These are phyloP conservation scores for Amanita exitialis DNA, from an alignment of 768 basidiomycete genomes.

Conservation along the genomic window DNA sequence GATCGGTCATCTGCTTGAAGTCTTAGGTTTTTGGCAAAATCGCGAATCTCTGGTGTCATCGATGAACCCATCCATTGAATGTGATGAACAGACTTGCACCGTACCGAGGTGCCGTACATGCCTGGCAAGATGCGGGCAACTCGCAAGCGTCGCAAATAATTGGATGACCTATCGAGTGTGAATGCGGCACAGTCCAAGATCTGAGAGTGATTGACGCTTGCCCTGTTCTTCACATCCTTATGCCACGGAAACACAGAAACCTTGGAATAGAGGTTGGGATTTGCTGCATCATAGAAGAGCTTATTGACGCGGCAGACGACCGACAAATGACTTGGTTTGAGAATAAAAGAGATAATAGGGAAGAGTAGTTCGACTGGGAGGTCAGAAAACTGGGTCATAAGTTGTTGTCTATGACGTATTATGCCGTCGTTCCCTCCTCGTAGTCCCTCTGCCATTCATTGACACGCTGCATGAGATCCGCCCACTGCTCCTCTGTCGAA, in stretches of 20 bases:
- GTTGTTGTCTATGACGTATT: no score
- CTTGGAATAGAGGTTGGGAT: conserved; percentile 43
- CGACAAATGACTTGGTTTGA: no score
- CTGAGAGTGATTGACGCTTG: conserved; percentile 13
- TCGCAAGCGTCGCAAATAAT: conserved; percentile 53
- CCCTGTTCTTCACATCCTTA: conserved; percentile 52
- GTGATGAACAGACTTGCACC: neutral
- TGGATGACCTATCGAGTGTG: conserved; percentile 37
- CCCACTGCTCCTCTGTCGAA: conserved; percentile 42
- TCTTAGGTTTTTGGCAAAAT: conserved; percentile 51
- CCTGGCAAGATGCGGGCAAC: conserved; percentile 43
- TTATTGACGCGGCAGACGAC: no score
- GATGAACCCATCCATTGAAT: neutral
- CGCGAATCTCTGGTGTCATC: conserved; percentile 47
- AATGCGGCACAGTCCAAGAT: no score
- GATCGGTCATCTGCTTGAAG: conserved; percentile 15
- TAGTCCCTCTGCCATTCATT: conserved; percentile 32
- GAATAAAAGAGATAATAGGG: conserved; percentile 19
- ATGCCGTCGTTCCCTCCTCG: no score
- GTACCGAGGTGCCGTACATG: conserved; percentile 50
- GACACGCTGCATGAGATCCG: conserved; percentile 33
- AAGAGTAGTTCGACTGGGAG: conserved; percentile 62
- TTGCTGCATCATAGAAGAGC: conserved; percentile 42
- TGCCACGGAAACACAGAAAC: conserved; percentile 67
- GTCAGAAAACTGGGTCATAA: conserved; percentile 37